Percentiles rank a stretch among this genome's conserved stretches.
Evolutionary conservation across 768 basidiomycete genomes (phyloP).

Genomic region (Tricholoma matsutake): DNA sequence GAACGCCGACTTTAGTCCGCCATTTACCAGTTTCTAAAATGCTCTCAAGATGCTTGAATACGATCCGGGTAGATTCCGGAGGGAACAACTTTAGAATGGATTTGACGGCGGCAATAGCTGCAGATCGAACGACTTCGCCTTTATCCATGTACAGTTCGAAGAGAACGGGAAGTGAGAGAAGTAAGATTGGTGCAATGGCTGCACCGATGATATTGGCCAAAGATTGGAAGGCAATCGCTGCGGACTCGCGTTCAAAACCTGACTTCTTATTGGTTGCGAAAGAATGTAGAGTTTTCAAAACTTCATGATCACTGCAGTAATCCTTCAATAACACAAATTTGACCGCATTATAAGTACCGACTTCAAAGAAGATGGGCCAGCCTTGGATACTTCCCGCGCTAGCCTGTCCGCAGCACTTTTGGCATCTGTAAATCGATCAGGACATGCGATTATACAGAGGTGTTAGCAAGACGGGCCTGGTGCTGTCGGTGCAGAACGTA

Average conservation of each 20-base stretch:
- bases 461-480: constrained; percentile 39
- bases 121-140: constrained; percentile 84
- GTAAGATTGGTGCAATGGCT: constrained; percentile 66
- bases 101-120: constrained; percentile 79
- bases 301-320: constrained; percentile 48
- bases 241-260: constrained; percentile 85
- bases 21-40: constrained; percentile 88
- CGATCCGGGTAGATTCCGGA: constrained; percentile 70
- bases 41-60: constrained; percentile 66
- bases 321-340: background rate
- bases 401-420: constrained; percentile 81
- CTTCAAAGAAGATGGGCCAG: constrained; percentile 61
- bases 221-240: constrained; percentile 77
- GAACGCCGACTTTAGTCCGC: constrained; percentile 89
- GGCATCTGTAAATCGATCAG: constrained; percentile 52
- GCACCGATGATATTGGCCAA: constrained; percentile 68
- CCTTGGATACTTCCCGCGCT: constrained; percentile 65
- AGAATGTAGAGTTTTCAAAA: constrained; percentile 61
- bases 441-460: constrained; percentile 4
- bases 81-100: constrained; percentile 81
- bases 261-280: constrained; percentile 85
- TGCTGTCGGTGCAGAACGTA: constrained; percentile 58
- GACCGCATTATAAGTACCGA: constrained; percentile 27
- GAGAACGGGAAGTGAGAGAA: constrained; percentile 72
- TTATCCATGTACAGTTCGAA: constrained; percentile 92